Base-by-base conservation (phyloP, 257 asterid species). In the Perilla frutescens region DNA sequence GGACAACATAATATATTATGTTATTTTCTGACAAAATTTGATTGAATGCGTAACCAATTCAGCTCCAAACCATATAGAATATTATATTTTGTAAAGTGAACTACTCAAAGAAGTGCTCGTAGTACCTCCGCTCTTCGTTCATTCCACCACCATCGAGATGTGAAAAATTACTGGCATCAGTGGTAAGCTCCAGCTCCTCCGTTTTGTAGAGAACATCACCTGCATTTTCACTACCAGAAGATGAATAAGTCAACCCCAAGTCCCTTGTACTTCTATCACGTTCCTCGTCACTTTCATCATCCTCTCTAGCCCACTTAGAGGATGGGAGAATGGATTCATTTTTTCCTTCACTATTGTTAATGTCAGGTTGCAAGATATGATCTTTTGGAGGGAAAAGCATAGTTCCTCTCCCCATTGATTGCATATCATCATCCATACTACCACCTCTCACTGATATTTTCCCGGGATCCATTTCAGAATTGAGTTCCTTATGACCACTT, bases 271-370 rank as follows among this genome's bases (percentile, higher is more conserved):
- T 82, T 81, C 86, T 82, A 78, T 87, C 87, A 15, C 77, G 88
- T 56, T 84, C 96, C 75, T 86, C 96, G 58, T 85, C 97, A 70
- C 92, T 86, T 71, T 82, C 97, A 78, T 86, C 79, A 40, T 93
- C 98, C 80, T 93, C 97, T 71, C 95, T 86, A 48, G 96, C 91
- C 98, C 98, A 93, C 83, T 93, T 93, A 11, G 98, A 93, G 62
- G 91, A 84, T 47, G 96, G 98, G 81, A 93, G 82, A 75, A 91
- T 77, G 41, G 88, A 71, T 45, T 82, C 89, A 70, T 55, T 91
- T 74, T 85, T 85, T 45, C 67, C 93, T 71, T 93, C 93, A 70
- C 68, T 71, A 43, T 76, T 66, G 55, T 45, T 76, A 41, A 72
- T 70, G 64, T 81, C 88, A 44, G 74, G 74, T 64, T 73, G 86